These are phyloP conservation scores for Suillus weaverae DNA, from an alignment of 768 basidiomycete genomes.

Conservation along the genomic window DNA sequence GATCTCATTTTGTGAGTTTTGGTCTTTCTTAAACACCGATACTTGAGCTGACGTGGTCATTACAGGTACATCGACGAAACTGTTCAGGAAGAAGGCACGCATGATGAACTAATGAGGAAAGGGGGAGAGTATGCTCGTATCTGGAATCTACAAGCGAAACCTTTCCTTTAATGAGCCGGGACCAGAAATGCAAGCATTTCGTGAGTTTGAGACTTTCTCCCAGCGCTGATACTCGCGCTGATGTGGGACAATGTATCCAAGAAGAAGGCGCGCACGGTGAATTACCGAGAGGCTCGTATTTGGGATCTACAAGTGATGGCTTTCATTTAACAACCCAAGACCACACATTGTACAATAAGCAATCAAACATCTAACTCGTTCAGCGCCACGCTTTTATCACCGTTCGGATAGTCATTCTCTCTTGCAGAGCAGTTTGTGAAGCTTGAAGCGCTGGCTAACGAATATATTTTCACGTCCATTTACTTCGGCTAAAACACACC, in stretches of 20 bases:
- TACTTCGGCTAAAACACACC: too few relatives aligned
- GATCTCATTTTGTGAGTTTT: not conserved
- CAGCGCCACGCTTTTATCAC: conserved; percentile 43
- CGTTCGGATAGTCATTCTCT: conserved; percentile 58
- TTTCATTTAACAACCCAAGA: conserved; percentile 41
- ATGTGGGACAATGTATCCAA: conserved; percentile 18
- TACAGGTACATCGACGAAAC: conserved; percentile 69
- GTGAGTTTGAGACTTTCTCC: too few relatives aligned
- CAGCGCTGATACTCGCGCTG: conserved; percentile 52
- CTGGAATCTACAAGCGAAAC: conserved; percentile 72
- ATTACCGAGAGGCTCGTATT: too few relatives aligned
- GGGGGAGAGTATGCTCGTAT: conserved; percentile 16
- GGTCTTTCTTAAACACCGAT: not conserved
- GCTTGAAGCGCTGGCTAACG: too few relatives aligned
- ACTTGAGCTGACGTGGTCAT: not conserved
- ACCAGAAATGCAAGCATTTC: too few relatives aligned
- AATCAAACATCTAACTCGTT: conserved; percentile 55
- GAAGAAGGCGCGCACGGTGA: too few relatives aligned
- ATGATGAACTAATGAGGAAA: conserved; percentile 49
- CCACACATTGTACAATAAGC: conserved; percentile 34
- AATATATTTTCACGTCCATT: too few relatives aligned
- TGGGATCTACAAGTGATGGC: conserved; percentile 63
- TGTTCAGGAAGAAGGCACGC: conserved; percentile 66
- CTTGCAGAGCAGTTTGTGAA: conserved; percentile 49
- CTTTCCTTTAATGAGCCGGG: conserved; percentile 45